Conservation (phyloP, 2,329 filamentous ascomycete genomes). For the Pyrenochaeta sp. region DNA sequence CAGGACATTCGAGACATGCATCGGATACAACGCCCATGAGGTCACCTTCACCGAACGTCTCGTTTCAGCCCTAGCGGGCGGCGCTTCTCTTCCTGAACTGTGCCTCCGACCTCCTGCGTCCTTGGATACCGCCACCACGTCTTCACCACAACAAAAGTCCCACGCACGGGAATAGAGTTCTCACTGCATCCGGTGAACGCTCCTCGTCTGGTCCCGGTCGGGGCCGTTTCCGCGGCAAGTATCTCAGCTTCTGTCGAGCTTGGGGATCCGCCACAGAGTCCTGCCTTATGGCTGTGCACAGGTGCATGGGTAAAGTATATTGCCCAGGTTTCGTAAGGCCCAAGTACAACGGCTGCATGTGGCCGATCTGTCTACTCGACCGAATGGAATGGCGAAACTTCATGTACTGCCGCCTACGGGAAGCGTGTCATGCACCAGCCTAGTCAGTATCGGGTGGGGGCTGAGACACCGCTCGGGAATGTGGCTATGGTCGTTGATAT, state of each 20-base stretch:
- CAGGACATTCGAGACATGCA: too few species aligned
- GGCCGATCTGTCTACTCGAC: background rate
- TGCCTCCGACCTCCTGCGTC: background rate
- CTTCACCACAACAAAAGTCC: background rate
- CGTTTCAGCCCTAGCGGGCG: background rate
- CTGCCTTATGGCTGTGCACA: background rate
- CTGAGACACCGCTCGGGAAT: background rate
- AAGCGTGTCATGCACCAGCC: background rate
- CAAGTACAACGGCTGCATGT: background rate
- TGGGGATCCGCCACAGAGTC: background rate
- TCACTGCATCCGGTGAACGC: constrained; percentile 2
- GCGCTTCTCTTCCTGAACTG: background rate
- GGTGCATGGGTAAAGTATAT: too few species aligned
- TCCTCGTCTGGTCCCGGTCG: background rate
- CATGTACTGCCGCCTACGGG: background rate
- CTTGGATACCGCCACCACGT: background rate
- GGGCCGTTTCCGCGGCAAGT: background rate
- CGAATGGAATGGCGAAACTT: background rate
- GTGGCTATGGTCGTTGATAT: background rate
- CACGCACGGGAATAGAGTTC: background rate
- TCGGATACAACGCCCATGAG: too few species aligned
- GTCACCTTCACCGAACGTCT: too few species aligned
- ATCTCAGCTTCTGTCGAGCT: background rate
- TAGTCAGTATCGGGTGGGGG: background rate
- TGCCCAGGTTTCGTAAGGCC: background rate